Evolutionary conservation across 2,329 filamentous ascomycete genomes (phyloP).

Genomic region (Fragosphaeria purpurea): DNA sequence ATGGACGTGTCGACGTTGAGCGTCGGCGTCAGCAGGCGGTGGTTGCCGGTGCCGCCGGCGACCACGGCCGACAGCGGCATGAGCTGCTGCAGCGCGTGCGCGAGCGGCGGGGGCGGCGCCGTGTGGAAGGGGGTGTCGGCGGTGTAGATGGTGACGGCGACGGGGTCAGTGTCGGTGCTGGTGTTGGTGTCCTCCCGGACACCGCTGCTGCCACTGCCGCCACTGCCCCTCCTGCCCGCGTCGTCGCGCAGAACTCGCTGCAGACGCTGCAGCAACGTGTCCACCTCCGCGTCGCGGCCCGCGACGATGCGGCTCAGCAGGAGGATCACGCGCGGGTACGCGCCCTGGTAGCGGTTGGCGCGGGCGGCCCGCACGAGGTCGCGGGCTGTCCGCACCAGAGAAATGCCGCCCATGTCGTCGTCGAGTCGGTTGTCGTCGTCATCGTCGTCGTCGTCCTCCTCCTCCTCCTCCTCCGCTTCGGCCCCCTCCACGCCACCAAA

Average conservation of each 20-base stretch:
- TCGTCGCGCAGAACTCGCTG: conserved; percentile 10
- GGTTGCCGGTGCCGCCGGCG: no score
- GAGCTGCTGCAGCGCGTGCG: conserved; percentile 13
- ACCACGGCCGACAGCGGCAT: conserved; percentile 15
- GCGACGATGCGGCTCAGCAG: conserved; percentile 20
- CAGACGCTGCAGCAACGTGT: conserved; percentile 18
- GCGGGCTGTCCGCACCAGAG: conserved; percentile 17
- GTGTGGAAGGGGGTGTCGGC: conserved; percentile 17
- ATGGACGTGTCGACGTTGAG: conserved; percentile 60
- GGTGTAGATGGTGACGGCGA: conserved; percentile 18
- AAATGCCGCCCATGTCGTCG: conserved; percentile 15
- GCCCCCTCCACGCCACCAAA: conserved; percentile 13
- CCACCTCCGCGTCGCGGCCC: conserved; percentile 16
- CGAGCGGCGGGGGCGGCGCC: conserved; percentile 11
- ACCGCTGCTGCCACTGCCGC: conserved; percentile 6
- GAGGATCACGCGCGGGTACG: conserved; percentile 16
- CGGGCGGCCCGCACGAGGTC: conserved; percentile 20
- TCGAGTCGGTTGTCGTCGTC: conserved; percentile 10
- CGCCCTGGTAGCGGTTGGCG: conserved; percentile 18
- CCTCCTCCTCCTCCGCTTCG: conserved; percentile 6
- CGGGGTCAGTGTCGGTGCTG: not conserved
- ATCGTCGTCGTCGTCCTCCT: conserved; percentile 8
- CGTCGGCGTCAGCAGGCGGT: conserved; percentile 17
- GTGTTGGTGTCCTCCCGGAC: conserved; percentile 11
- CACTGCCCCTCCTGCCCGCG: conserved; percentile 7